Percentiles rank a stretch among this genome's conserved stretches.
These are phyloP conservation scores for Eutrema japonicum DNA, from an alignment of 345 rosid genomes.

Conservation along the genomic window DNA sequence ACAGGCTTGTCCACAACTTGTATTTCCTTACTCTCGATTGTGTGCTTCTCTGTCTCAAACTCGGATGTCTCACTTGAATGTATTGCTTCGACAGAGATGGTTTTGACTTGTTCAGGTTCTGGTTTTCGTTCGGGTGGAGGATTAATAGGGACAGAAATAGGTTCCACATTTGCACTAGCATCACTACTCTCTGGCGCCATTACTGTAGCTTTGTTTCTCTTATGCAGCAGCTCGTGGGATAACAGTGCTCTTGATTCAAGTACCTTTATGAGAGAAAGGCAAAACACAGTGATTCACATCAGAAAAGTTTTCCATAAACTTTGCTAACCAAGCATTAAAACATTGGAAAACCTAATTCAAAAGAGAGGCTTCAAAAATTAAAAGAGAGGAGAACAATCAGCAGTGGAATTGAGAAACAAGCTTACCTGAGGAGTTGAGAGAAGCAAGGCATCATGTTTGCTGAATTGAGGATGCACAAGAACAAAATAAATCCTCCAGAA, in stretches of 20 bases:
- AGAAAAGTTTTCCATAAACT: background rate
- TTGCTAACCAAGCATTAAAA: background rate
- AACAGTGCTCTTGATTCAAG: slow-evolving; percentile 78
- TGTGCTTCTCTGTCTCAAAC: slow-evolving; percentile 66
- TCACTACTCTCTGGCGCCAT: slow-evolving; percentile 54
- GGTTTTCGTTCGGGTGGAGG: slow-evolving; percentile 43
- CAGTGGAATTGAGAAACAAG: slow-evolving; percentile 16
- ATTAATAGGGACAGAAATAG: slow-evolving; percentile 43
- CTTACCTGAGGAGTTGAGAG: slow-evolving; percentile 85
- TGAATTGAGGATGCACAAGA: slow-evolving; percentile 88
- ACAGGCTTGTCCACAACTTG: slow-evolving; percentile 66
- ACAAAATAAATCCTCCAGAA: slow-evolving; percentile 98
- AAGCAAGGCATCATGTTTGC: slow-evolving; percentile 71
- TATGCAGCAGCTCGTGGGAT: slow-evolving; percentile 77
- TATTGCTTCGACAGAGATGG: slow-evolving; percentile 33
- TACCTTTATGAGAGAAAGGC: slow-evolving; percentile 47
- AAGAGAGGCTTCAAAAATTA: background rate
- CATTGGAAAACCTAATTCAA: background rate
- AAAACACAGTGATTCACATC: slow-evolving; percentile 11
- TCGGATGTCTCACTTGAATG: slow-evolving; percentile 49
- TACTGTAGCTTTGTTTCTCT: slow-evolving; percentile 53
- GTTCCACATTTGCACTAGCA: slow-evolving; percentile 9
- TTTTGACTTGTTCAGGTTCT: slow-evolving; percentile 27
- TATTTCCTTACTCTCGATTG: slow-evolving; percentile 54
- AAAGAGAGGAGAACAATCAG: background rate